phyloP scores from a whole-genome alignment of 208 protist species.

The Trichomonas vaginalis region DNA sequence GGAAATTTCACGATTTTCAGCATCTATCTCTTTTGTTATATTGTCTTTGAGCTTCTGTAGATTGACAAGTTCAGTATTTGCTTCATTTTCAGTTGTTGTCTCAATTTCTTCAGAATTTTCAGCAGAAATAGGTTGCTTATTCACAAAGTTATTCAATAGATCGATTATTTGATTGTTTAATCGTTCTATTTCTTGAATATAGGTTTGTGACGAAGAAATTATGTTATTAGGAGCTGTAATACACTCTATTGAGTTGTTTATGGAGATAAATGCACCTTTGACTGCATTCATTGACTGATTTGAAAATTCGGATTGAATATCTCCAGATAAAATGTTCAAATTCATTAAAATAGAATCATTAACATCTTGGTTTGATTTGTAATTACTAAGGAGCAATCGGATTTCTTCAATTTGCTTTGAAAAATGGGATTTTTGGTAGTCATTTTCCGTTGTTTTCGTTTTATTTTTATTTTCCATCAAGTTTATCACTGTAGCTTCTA shows the following conservation, averaged over 20 bases:
- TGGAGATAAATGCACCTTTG: not conserved
- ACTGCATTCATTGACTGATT: not conserved
- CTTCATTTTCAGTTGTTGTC: not conserved
- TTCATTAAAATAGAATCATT: not conserved
- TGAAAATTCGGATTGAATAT: not conserved
- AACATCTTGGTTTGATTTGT: not conserved
- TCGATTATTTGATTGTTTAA: not conserved
- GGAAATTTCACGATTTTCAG: not conserved
- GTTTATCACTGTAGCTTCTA: not conserved
- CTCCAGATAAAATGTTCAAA: not conserved
- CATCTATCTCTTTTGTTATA: not conserved
- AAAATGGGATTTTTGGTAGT: not conserved
- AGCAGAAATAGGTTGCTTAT: not conserved
- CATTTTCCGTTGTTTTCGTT: not conserved
- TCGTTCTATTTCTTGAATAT: not conserved
- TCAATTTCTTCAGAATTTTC: not conserved
- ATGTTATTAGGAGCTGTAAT: not conserved
- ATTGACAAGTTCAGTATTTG: not conserved
- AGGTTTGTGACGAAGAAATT: not conserved
- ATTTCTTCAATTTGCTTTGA: not conserved
- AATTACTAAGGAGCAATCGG: not conserved
- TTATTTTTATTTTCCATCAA: not conserved
- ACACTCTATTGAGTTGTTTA: not conserved
- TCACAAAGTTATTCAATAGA: not conserved
- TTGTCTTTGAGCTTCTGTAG: not conserved